phyloP scores from a whole-genome alignment of 768 basidiomycete species.

The Rhodotorula taiwanensis region DNA sequence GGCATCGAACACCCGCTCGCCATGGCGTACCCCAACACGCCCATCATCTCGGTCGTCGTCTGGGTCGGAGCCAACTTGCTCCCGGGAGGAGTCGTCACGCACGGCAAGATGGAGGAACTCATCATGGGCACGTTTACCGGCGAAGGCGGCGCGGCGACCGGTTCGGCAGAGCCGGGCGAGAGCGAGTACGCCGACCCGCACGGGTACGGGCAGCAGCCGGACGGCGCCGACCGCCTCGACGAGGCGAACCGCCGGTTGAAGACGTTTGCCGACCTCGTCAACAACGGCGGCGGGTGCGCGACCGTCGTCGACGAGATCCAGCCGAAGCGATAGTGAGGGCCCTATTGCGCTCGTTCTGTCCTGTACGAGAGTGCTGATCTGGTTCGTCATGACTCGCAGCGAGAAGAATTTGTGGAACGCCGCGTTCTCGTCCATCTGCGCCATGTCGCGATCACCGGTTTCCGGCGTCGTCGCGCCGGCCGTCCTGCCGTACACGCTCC shows the following conservation, averaged over 20 bases:
- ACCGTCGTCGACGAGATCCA: constrained; percentile 24
- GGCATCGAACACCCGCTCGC: constrained; percentile 32
- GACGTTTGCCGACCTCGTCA: constrained; percentile 24
- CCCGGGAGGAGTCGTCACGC: constrained; percentile 16
- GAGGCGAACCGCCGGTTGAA: constrained; percentile 16
- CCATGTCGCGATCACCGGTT: constrained; percentile 26
- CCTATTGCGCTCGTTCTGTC: neutral
- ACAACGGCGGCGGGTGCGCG: constrained; percentile 21
- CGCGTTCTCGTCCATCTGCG: constrained; percentile 24
- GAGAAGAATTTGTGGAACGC: constrained; percentile 1
- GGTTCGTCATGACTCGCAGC: neutral
- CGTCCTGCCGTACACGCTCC: constrained; percentile 31
- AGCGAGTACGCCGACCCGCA: constrained; percentile 33
- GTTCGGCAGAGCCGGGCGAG: neutral
- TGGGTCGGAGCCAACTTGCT: constrained; percentile 36
- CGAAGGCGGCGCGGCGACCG: constrained; percentile 16
- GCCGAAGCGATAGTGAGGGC: constrained; percentile 11
- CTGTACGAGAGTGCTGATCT: neutral
- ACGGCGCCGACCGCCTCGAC: constrained; percentile 11
- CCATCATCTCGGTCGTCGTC: constrained; percentile 24
- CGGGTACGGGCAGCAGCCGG: constrained; percentile 14
- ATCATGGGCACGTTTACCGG: constrained; percentile 33
- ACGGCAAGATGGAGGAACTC: constrained; percentile 30
- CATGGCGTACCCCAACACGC: constrained; percentile 17
- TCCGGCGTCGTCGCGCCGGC: constrained; percentile 10